A percentile compares a stretch with the other conserved stretches of the same genome.
phyloP scores from a whole-genome alignment of 352 stramenopile species.

The Pythium grandisporangium region DNA sequence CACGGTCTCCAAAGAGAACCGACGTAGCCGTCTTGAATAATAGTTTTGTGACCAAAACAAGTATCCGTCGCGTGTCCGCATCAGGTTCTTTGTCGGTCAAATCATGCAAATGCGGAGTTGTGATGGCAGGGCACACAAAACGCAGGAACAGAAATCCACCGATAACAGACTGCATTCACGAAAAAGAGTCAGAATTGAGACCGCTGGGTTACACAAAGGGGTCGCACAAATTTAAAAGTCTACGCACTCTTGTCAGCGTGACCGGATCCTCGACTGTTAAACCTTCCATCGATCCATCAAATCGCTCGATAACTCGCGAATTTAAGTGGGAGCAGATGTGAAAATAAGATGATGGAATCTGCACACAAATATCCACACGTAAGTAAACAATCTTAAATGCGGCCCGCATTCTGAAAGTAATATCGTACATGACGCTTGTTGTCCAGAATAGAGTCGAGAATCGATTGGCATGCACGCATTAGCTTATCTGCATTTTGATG shows the following conservation, averaged over 20 bases:
- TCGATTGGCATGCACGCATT: constrained; percentile 74
- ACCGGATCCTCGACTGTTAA: constrained; percentile 17
- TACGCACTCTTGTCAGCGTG: constrained; percentile 16
- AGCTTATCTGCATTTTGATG: constrained; percentile 62
- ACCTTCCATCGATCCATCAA: constrained; percentile 25
- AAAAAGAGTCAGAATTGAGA: neutral
- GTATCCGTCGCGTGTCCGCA: constrained; percentile 61
- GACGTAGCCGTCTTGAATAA: constrained; percentile 84
- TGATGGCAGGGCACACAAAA: constrained; percentile 84
- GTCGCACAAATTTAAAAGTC: no score
- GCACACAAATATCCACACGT: neutral
- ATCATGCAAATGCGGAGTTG: constrained; percentile 77
- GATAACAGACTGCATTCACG: constrained; percentile 70
- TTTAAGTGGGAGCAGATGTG: constrained; percentile 40
- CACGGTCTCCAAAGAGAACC: constrained; percentile 77
- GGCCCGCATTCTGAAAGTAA: no score
- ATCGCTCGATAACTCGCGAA: constrained; percentile 25
- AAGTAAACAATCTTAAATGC: no score
- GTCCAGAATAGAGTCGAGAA: constrained; percentile 72
- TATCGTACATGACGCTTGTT: constrained; percentile 41
- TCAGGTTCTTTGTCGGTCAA: constrained; percentile 63
- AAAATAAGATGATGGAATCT: constrained; percentile 28
- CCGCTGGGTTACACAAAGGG: no score
- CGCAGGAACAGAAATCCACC: constrained; percentile 84
- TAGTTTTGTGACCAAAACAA: constrained; percentile 85